phyloP scores from a whole-genome alignment of 306 rosid genomes.

The Quercus bicolor region DNA sequence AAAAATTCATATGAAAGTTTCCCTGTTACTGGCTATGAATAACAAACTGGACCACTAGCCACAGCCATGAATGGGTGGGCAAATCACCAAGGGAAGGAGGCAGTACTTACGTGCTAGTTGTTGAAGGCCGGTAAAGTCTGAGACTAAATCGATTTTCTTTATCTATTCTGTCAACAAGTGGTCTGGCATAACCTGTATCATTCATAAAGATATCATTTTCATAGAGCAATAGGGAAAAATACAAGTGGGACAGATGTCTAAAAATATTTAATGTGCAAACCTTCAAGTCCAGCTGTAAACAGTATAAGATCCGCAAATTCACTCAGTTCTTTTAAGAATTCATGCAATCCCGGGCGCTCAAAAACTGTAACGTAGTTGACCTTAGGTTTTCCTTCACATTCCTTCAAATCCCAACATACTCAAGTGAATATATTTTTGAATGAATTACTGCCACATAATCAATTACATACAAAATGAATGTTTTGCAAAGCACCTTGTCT shows the following conservation, averaged over 20 bases:
- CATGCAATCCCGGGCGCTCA: constrained; percentile 93
- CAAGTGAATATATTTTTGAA: background rate
- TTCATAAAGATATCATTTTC: background rate
- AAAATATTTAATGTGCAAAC: constrained; percentile 36
- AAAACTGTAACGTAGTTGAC: constrained; percentile 80
- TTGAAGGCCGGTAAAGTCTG: constrained; percentile 88
- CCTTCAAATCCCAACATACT: constrained; percentile 48
- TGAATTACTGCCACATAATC: background rate
- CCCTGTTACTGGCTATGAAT: background rate
- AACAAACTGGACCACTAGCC: background rate
- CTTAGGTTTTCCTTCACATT: constrained; percentile 76
- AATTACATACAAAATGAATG: background rate
- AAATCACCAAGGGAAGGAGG: background rate
- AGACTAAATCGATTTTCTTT: constrained; percentile 51
- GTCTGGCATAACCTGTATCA: constrained; percentile 83
- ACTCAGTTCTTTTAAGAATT: constrained; percentile 62
- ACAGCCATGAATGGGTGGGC: background rate
- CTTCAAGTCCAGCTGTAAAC: constrained; percentile 97
- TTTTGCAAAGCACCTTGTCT: constrained; percentile 54
- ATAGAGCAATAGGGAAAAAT: background rate
- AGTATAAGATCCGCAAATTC: constrained; percentile 85
- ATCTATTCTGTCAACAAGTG: constrained; percentile 88
- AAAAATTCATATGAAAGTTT: background rate
- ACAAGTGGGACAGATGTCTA: background rate
- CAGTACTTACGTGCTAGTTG: constrained; percentile 69